These are phyloP conservation scores for Rhodotorula sp. DNA, from an alignment of 1,284 basidiomycete genomes.

Conservation along the genomic window DNA sequence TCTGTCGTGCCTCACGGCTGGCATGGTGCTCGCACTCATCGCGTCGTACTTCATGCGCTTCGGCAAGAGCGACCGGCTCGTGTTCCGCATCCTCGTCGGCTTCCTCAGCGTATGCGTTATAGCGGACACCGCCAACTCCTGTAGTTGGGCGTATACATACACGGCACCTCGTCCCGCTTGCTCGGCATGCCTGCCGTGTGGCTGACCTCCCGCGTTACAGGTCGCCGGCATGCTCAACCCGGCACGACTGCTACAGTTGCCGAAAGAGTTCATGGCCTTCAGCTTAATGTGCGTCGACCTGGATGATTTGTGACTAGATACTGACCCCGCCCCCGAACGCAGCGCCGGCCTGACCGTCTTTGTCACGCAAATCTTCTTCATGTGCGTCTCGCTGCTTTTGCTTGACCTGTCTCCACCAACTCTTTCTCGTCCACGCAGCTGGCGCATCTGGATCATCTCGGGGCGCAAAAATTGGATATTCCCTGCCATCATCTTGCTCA, in stretches of 20 bases:
- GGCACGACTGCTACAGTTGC: not conserved
- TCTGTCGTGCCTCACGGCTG: not conserved
- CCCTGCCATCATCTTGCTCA: not conserved
- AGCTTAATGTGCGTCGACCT: not conserved
- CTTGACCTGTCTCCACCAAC: not conserved
- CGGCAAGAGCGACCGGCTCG: not conserved
- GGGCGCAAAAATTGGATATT: not conserved
- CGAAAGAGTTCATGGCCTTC: not conserved
- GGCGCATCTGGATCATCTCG: slow-evolving; percentile 12
- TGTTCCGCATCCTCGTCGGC: not conserved
- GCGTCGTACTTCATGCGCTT: not conserved
- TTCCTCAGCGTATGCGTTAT: not conserved
- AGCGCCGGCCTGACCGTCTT: not conserved
- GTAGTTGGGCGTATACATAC: not conserved
- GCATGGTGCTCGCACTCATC: not conserved
- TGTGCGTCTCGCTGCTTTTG: not conserved
- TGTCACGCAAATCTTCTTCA: not conserved
- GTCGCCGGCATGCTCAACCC: not conserved
- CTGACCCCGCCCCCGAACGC: not conserved
- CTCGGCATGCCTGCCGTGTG: too few species aligned
- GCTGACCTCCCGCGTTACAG: too few species aligned
- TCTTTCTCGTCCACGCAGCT: not conserved
- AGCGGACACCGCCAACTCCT: not conserved
- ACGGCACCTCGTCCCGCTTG: too few species aligned
- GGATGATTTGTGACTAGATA: too few species aligned